phyloP scores from a whole-genome alignment of 2,329 filamentous ascomycete genomes.

The Diaporthe aspalathi region DNA sequence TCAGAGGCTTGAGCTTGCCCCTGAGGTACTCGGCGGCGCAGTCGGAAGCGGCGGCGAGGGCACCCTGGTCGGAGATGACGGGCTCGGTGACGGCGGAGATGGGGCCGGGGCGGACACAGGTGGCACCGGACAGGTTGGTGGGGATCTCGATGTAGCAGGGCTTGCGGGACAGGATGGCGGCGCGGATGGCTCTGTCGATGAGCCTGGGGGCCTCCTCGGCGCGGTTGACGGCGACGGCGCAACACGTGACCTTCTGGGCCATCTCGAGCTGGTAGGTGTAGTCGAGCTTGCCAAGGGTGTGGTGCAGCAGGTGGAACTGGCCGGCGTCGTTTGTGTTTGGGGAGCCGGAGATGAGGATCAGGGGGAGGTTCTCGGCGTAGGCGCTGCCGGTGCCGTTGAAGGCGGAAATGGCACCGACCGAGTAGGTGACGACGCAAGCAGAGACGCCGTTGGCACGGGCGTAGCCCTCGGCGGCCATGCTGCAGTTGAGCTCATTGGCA shows the following conservation, averaged over 20 bases:
- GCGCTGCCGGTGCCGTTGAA: conserved; percentile 46
- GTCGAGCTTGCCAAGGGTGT: conserved; percentile 45
- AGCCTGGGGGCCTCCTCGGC: conserved; percentile 45
- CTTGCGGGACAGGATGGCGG: conserved; percentile 43
- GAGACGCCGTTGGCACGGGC: conserved; percentile 46
- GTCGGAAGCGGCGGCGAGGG: conserved; percentile 44
- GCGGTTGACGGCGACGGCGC: conserved; percentile 44
- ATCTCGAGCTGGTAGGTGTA: conserved; percentile 48
- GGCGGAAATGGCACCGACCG: conserved; percentile 45
- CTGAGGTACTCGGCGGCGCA: conserved; percentile 42
- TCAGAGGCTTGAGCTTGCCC: conserved; percentile 45
- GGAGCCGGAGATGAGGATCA: conserved; percentile 44
- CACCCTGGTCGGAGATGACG: conserved; percentile 39
- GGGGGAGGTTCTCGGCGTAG: conserved; percentile 46
- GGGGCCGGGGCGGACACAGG: conserved; percentile 45
- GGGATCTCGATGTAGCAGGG: conserved; percentile 47
- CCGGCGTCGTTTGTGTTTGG: conserved; percentile 46
- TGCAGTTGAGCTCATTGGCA: conserved; percentile 48
- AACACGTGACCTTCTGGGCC: conserved; percentile 48
- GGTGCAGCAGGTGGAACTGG: conserved; percentile 46
- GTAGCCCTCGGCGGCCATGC: conserved; percentile 47
- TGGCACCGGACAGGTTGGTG: conserved; percentile 44
- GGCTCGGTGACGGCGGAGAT: conserved; percentile 44
- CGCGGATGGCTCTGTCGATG: conserved; percentile 45
- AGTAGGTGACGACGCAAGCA: conserved; percentile 46